Conservation (phyloP, 176 grass and related monocot genomes). For the Zea luxurians region DNA sequence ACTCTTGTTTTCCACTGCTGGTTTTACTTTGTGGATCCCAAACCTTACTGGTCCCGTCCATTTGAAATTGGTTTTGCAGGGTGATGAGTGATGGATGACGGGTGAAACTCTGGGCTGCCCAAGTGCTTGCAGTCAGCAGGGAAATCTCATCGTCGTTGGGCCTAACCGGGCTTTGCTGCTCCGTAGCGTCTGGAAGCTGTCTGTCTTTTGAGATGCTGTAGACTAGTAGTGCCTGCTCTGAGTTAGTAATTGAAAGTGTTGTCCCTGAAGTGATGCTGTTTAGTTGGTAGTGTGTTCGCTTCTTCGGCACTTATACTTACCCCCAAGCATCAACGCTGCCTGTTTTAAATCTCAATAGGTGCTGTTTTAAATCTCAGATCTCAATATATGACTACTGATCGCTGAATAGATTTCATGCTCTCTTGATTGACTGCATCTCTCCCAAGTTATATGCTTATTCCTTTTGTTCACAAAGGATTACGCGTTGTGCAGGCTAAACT, state of each 20-base stretch:
- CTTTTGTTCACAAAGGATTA: too few relatives aligned
- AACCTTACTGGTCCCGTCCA: background rate
- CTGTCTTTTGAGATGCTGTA: background rate
- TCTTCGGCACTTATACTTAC: conserved; percentile 35
- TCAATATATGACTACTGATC: background rate
- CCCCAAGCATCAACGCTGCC: conserved; percentile 1
- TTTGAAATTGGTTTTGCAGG: conserved; percentile 31
- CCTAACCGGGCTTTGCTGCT: conserved; percentile 12
- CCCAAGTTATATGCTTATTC: background rate
- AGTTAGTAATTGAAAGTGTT: conserved; percentile 8
- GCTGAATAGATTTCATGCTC: background rate
- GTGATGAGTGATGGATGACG: conserved; percentile 53
- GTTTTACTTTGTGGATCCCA: background rate
- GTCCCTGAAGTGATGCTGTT: conserved; percentile 18
- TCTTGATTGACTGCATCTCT: background rate
- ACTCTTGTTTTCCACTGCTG: accelerated
- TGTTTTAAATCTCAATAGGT: too few relatives aligned
- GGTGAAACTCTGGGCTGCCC: background rate
- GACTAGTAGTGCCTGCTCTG: background rate
- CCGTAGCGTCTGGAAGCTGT: conserved; percentile 3
- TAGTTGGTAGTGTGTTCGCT: conserved; percentile 23
- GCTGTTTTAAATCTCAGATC: conserved; percentile 33
- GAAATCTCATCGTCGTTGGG: background rate
- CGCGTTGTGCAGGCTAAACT: too few relatives aligned
- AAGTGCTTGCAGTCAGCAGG: background rate